Evolutionary conservation across 805 yeast genomes (phyloP).

Genomic region (Saccharomycopsis babjevae): DNA sequence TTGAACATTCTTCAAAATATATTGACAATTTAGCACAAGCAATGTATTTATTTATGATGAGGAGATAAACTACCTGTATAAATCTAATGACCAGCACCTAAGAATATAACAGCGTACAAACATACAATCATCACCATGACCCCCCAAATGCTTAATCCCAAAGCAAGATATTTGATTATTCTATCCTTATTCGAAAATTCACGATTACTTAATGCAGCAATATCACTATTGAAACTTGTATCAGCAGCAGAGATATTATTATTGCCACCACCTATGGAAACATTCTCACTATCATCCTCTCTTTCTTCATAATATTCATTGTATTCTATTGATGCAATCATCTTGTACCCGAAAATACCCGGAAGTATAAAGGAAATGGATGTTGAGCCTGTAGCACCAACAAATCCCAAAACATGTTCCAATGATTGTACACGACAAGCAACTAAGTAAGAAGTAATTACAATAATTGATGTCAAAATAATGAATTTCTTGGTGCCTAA

Average conservation of each 20-base stretch:
- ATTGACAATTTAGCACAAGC: not conserved
- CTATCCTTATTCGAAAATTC: conserved; percentile 24
- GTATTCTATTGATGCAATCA: conserved; percentile 41
- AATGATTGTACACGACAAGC: conserved; percentile 64
- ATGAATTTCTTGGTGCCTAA: conserved; percentile 24
- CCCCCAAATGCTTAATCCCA: conserved; percentile 49
- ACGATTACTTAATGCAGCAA: not conserved
- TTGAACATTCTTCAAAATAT: too few relatives aligned
- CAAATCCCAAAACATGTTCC: conserved; percentile 74
- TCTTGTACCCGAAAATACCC: conserved; percentile 71
- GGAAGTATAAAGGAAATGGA: conserved; percentile 86
- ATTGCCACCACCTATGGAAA: not conserved
- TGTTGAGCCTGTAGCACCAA: conserved; percentile 91
- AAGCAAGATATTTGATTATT: conserved; percentile 32
- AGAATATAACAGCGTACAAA: conserved; percentile 28
- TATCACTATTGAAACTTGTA: not conserved
- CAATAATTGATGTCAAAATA: conserved; percentile 33
- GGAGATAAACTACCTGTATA: not conserved
- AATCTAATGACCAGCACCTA: conserved; percentile 25
- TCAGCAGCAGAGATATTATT: not conserved
- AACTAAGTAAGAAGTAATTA: conserved; percentile 46
- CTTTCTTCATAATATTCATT: conserved; percentile 12
- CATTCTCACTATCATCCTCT: not conserved
- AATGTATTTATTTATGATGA: not conserved
- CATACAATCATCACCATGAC: conserved; percentile 48